Base-by-base conservation (phyloP, 2,329 filamentous ascomycete genomes). In the Phialophora verrucosa region DNA sequence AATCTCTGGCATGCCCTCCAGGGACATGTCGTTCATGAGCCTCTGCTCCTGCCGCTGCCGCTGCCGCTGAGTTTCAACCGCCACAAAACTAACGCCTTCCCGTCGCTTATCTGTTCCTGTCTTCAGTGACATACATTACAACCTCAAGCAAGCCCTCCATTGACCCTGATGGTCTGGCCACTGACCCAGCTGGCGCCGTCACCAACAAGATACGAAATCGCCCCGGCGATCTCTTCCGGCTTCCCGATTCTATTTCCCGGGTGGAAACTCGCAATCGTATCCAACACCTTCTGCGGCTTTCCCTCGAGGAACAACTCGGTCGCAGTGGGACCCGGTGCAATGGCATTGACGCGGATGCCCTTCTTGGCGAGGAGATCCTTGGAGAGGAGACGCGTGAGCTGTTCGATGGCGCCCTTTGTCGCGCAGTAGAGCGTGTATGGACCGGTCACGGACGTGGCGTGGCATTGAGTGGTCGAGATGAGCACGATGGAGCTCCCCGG, bases 341-440 rank as follows among this genome's bases (percentile, higher is more conserved):
- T 74, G 10, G 77, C 77, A 70, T 87, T 86, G 12, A 86, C 83
- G 12, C 71, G 75, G 73, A 87, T 84, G 2, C 82, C 82, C 70
- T 81, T 83, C 20, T 55, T 64, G 14, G 66, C 62, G 31, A 59
- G 62, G 25, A 88, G 79, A 60, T 87, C 85, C 74, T 87, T 88
- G 53, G 83, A 80, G 66, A 88, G 74, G 2, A 83, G 76, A 11
- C 85, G 81, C 0, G 82, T 82, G 77, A 88, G 83, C 74, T 87
- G 84, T 74, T 88, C 85, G 49, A 89, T 80, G 8, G 86, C 84
- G 56, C 85, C 86, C 72, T 89, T 89, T 51, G 83, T 85, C 0
- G 82, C 77, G 10, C 78, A 79, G 73, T 88, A 89, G 8, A 86
- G 77, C 17, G 84, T 76, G 68, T 86, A 85, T 0, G 73, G 68